Evolutionary conservation across 2,329 filamentous ascomycete genomes (phyloP).

Genomic region (Aspergillus sojae): DNA sequence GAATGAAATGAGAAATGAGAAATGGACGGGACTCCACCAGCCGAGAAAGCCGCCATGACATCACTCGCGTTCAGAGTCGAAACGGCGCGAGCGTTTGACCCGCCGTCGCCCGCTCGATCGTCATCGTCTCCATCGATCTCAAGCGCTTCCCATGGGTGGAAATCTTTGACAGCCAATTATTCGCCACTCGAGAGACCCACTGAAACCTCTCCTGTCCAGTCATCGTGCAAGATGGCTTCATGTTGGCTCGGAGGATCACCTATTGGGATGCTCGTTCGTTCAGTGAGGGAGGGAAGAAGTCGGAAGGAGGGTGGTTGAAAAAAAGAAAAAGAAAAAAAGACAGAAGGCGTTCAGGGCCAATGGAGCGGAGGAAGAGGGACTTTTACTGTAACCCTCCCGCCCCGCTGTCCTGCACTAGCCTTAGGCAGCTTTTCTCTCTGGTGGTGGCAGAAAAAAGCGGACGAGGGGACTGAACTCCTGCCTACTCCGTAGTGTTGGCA

Average conservation of each 20-base stretch:
- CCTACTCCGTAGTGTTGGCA: neutral
- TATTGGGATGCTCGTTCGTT: slow-evolving; percentile 3
- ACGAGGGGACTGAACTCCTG: neutral
- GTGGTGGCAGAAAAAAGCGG: too few relatives aligned
- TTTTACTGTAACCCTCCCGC: slow-evolving; percentile 6
- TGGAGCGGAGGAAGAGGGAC: neutral
- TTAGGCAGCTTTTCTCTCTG: slow-evolving; percentile 11
- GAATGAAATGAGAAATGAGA: neutral
- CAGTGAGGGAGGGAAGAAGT: neutral
- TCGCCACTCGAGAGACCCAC: slow-evolving; percentile 7
- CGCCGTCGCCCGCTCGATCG: slow-evolving; percentile 28
- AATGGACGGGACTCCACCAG: neutral
- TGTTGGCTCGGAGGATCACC: slow-evolving; percentile 18
- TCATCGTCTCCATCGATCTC: slow-evolving; percentile 38
- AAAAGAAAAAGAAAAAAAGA: neutral
- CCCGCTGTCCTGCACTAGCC: slow-evolving; percentile 7
- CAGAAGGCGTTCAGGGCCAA: slow-evolving; percentile 3
- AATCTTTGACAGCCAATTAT: slow-evolving; percentile 26
- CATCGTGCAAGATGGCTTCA: slow-evolving; percentile 23
- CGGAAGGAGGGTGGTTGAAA: neutral
- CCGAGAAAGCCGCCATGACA: slow-evolving; percentile 28
- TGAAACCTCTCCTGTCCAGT: slow-evolving; percentile 28
- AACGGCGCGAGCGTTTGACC: slow-evolving; percentile 34
- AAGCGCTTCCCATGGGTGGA: slow-evolving; percentile 29
- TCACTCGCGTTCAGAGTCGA: slow-evolving; percentile 24